These are phyloP conservation scores for Ophiostoma sp. DNA, from an alignment of 2,329 filamentous ascomycete genomes.

Conservation along the genomic window DNA sequence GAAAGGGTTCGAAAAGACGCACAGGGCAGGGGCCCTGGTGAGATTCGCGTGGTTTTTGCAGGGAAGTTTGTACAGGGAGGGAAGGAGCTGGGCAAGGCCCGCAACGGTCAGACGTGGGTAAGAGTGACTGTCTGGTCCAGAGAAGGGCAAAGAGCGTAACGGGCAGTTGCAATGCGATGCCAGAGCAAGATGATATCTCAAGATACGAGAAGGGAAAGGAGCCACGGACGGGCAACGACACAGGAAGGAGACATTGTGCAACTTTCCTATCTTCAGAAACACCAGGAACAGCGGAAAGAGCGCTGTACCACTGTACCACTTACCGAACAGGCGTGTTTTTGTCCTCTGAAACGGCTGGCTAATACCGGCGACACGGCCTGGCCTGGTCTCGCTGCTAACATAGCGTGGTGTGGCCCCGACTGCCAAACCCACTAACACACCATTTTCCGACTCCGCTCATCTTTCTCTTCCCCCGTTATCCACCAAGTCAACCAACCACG, in stretches of 20 bases:
- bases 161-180: neutral
- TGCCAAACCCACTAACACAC: slow-evolving; percentile 20
- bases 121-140: neutral
- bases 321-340: neutral
- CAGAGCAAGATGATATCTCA: neutral
- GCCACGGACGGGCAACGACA: neutral
- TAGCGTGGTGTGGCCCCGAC: neutral
- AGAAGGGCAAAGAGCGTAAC: neutral
- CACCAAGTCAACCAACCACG: slow-evolving; percentile 20
- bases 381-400: slow-evolving; percentile 7
- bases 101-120: neutral
- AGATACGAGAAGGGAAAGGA: slow-evolving; percentile 5
- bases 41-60: slow-evolving; percentile 12
- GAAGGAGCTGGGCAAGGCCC: slow-evolving; percentile 10
- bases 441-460: slow-evolving; percentile 18
- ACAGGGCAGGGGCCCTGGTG: slow-evolving; percentile 12
- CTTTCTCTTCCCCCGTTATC: slow-evolving; percentile 2
- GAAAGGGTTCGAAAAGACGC: neutral
- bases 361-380: slow-evolving; percentile 18
- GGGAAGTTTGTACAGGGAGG: slow-evolving; percentile 1
- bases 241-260: neutral
- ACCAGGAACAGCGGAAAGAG: neutral
- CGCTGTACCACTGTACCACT: neutral
- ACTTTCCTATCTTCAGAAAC: neutral
- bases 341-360: slow-evolving; percentile 21